A percentile compares a stretch with the other conserved stretches of the same genome.
Evolutionary conservation across 2,329 filamentous ascomycete species (phyloP).

Genomic region (Aspergillus glaucus): DNA sequence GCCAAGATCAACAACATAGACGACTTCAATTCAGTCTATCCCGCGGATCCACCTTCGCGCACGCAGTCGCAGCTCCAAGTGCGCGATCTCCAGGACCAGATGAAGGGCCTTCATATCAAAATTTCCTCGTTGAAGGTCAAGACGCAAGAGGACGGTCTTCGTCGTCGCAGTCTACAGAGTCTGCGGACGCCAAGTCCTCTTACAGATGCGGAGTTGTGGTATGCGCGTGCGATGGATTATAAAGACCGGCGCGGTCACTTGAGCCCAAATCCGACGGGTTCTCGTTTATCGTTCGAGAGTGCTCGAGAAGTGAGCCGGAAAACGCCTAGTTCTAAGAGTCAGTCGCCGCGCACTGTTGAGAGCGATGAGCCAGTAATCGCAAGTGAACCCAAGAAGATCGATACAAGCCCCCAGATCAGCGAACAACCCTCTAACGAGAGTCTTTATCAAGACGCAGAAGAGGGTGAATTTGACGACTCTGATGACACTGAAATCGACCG

Average conservation of each 20-base stretch:
- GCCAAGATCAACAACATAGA: slow-evolving; percentile 23
- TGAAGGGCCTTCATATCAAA: slow-evolving; percentile 77
- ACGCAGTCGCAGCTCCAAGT: slow-evolving; percentile 68
- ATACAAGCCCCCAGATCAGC: not conserved
- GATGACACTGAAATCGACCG: slow-evolving; percentile 54
- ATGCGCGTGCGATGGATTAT: slow-evolving; percentile 36
- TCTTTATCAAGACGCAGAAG: slow-evolving; percentile 39
- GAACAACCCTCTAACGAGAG: slow-evolving; percentile 30
- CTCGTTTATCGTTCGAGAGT: slow-evolving; percentile 30
- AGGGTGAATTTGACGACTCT: slow-evolving; percentile 30
- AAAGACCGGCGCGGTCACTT: slow-evolving; percentile 19
- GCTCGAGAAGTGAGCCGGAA: slow-evolving; percentile 6
- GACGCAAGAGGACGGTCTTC: slow-evolving; percentile 70
- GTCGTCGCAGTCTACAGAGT: slow-evolving; percentile 69
- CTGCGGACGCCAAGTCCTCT: slow-evolving; percentile 72
- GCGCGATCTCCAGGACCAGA: slow-evolving; percentile 71
- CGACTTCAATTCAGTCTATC: slow-evolving; percentile 31
- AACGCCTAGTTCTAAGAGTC: not conserved
- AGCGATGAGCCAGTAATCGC: not conserved
- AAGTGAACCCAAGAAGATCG: slow-evolving; percentile 2
- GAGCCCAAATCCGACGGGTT: slow-evolving; percentile 29
- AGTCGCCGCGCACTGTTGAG: not conserved
- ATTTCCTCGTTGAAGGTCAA: slow-evolving; percentile 75
- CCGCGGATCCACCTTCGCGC: slow-evolving; percentile 50
- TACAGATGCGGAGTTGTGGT: slow-evolving; percentile 62